A percentile compares a stretch with the other conserved stretches of the same genome.
These are phyloP conservation scores for Ustilago cynodontis DNA, from an alignment of 1,284 basidiomycete genomes.

Conservation along the genomic window DNA sequence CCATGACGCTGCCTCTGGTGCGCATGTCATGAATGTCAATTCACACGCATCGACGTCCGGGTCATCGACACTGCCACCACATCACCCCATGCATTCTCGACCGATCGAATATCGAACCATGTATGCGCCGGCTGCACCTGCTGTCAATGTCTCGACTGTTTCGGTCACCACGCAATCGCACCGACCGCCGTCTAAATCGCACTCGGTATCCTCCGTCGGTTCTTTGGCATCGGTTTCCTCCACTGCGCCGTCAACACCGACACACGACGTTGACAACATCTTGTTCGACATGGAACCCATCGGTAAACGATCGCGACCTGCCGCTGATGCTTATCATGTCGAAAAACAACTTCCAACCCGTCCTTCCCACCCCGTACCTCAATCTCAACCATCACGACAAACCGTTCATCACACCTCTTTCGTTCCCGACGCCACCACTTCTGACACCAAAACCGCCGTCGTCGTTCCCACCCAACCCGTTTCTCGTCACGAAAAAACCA, in stretches of 20 bases:
- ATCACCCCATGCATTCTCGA: slow-evolving; percentile 3
- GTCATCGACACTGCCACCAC: slow-evolving; percentile 3
- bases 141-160: slow-evolving; percentile 21
- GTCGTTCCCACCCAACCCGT: slow-evolving; percentile 15
- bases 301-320: slow-evolving; percentile 24
- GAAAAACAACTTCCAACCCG: slow-evolving; percentile 18
- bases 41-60: slow-evolving; percentile 11
- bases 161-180: slow-evolving; percentile 24
- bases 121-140: slow-evolving; percentile 20
- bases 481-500: slow-evolving; percentile 33
- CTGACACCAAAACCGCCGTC: slow-evolving; percentile 8
- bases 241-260: slow-evolving; percentile 31
- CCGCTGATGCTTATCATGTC: slow-evolving; percentile 17
- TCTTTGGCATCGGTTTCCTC: slow-evolving; percentile 26
- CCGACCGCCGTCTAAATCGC: slow-evolving; percentile 35
- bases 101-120: slow-evolving; percentile 12
- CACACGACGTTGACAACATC: slow-evolving; percentile 29
- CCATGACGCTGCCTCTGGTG: slow-evolving; percentile 1
- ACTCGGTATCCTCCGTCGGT: slow-evolving; percentile 33
- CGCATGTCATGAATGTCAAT: not conserved
- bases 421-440: not conserved
- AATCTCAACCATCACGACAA: slow-evolving; percentile 3
- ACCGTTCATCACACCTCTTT: not conserved
- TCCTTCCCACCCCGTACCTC: slow-evolving; percentile 5
- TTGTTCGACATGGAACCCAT: slow-evolving; percentile 36